Evolutionary conservation across 2,329 filamentous ascomycete genomes (phyloP), one percentile per base, ranked within the genome.

Genomic region (Thielaviopsis punctulata): DNA sequence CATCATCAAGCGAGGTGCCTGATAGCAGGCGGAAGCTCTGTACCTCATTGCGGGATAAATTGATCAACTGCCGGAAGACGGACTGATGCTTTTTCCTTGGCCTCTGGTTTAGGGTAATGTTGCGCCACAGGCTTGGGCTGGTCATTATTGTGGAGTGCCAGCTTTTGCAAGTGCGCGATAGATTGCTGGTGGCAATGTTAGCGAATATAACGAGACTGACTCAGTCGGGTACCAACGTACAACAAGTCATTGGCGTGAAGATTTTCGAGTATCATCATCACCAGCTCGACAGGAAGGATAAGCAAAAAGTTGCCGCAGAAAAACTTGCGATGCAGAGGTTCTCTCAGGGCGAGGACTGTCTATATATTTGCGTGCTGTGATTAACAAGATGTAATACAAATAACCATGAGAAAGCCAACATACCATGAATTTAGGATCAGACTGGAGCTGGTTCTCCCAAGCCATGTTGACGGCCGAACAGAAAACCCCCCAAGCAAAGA

Each of bases 401-500:
- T 19, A 30, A 27, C 12, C 13, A 36, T 15, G 30, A 36, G 30
- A 7, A 2, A 7, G 7, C 13, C n/a, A 18, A 8, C 48, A 2
- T 49, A 51, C 49, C n/a, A 25, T 3, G 21, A 45, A 51, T 27
- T 45, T 51, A 9, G 43, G 43, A 27, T 45, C 22, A 7, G 18
- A 5, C 8, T 19, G 10, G 23, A 63, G 57, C 9, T 61, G 57
- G 44, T 62, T 58, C 19, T 54, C 57, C 39, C 59, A 58, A 30
- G 59, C 61, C 21, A 63, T 62, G 33, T 68, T 62, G 46, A 69
- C 62, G 3, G 67, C 68, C 10, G 66, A 63, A 51, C 56, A 66
- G 55, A 67, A 69, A 8, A 69, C 56, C 27, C 64, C 64, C 64
- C 67, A 69, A 1, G 68, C 68, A 48, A 65, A 63, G 22, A 65